Base-by-base conservation (phyloP, 148 eudicot species). In the Polygonum maritimum region DNA sequence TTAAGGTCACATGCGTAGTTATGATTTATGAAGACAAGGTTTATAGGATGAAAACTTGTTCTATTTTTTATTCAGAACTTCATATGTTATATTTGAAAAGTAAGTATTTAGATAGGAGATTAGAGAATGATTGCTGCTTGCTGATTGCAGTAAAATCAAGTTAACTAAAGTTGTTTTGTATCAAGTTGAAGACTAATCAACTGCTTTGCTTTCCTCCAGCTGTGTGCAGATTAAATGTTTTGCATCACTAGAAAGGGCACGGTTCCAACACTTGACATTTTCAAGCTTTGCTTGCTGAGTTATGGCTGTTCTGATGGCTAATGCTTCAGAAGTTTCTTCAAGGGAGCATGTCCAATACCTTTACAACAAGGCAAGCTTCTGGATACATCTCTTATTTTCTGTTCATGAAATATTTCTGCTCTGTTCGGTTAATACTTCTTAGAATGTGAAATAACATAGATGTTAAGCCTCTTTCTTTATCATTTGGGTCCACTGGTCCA, bases 251-350 rank as follows among this genome's bases (percentile, higher is more conserved):
- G 41, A 77, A 79, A 77, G 48, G 67, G 72, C 44, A 71, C 57
- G 67, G 70, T 71, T 78, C 52, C 75, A 55, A 40, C 39, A 44
- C 78, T 77, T 75, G 74, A 75, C 57, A 73, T 40, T 76, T 55
- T 31, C 72, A 69, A 81, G 72, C 75, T 55, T 49, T 79, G 79
- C 78, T 88, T 84, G 84, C 87, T 87, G 89, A 83, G 84, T 54
- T 73, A 94, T 91, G 97, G 88, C 89, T 69, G 79, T 86, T 83
- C 90, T 77, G 75, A 91, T 91, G 98, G 93, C 86, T 85, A 89
- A 86, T 65, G 78, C 88, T 63, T 82, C 84, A 58, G 88, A 81
- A 62, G 73, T 81, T 82, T 83, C 92, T 57, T 76, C 97, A 22
- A 80, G 87, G 73, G 88, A 88, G 74, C 88, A 86, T 79, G 90